Evolutionary conservation across 805 yeast genomes (phyloP).

Genomic region (Candida maesae): DNA sequence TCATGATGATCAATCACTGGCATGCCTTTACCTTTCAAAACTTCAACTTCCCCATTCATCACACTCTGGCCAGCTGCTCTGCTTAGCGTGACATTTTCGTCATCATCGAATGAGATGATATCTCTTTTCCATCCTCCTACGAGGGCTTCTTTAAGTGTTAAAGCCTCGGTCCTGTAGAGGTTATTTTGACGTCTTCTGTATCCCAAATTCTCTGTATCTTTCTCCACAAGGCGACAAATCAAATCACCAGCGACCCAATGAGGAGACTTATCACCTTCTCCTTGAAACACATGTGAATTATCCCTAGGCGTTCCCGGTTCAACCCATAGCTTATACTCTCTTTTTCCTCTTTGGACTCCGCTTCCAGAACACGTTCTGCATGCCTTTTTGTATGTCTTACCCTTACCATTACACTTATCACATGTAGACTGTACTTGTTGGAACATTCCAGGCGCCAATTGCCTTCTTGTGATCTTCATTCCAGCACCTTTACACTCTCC

Average conservation of each 20-base stretch:
- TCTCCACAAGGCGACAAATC: constrained; percentile 56
- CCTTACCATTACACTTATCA: constrained; percentile 76
- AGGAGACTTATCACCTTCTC: constrained; percentile 83
- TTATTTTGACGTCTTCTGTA: constrained; percentile 75
- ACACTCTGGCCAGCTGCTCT: constrained; percentile 53
- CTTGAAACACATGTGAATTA: constrained; percentile 53
- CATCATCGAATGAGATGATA: constrained; percentile 66
- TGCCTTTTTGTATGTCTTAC: constrained; percentile 56
- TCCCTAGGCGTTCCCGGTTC: constrained; percentile 69
- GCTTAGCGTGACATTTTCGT: constrained; percentile 35
- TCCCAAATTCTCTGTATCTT: constrained; percentile 59
- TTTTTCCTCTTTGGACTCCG: constrained; percentile 52
- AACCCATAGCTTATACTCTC: constrained; percentile 58
- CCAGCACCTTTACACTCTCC: constrained; percentile 74
- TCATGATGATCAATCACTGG: constrained; percentile 52
- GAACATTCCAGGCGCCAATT: constrained; percentile 86
- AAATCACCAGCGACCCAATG: constrained; percentile 82
- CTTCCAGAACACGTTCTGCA: constrained; percentile 72
- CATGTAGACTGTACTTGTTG: constrained; percentile 81
- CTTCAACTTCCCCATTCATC: constrained; percentile 67
- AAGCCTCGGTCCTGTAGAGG: constrained; percentile 76
- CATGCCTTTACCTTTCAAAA: constrained; percentile 79
- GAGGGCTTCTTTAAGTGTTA: constrained; percentile 68
- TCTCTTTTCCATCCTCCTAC: constrained; percentile 77
- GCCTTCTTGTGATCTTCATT: constrained; percentile 55